These are phyloP conservation scores for Kazachstania bromeliacearum DNA, from an alignment of 805 yeast genomes.

Conservation along the genomic window DNA sequence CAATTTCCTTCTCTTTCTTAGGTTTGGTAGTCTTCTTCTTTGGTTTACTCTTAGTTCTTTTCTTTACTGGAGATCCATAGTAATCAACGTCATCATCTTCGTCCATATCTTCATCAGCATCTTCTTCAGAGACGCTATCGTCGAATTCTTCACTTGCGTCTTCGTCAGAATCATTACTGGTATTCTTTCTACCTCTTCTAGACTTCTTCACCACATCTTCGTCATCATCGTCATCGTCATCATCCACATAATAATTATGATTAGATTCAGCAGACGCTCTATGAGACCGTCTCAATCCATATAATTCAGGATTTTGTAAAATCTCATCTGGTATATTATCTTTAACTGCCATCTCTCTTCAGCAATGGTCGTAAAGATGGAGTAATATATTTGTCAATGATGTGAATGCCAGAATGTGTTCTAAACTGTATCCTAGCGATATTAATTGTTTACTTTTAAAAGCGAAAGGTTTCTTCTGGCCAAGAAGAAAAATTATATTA, in stretches of 20 bases:
- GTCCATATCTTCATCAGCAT: conserved; percentile 20
- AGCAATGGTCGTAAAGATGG: too few relatives aligned
- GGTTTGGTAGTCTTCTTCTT: conserved; percentile 14
- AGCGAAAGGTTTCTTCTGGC: too few relatives aligned
- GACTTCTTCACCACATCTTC: conserved; percentile 11
- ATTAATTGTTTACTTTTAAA: too few relatives aligned
- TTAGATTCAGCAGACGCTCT: conserved; percentile 41
- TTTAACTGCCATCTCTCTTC: conserved; percentile 9
- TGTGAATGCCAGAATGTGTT: too few relatives aligned
- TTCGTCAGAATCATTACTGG: conserved; percentile 17
- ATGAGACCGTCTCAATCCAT: conserved; percentile 70
- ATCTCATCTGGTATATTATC: conserved; percentile 44
- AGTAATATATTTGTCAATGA: too few relatives aligned
- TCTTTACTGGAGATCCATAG: conserved; percentile 11
- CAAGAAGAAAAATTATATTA: too few relatives aligned
- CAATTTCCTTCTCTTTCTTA: conserved; percentile 11
- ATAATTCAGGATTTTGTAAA: conserved; percentile 65
- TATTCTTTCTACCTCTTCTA: conserved; percentile 12
- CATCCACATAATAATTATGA: conserved; percentile 16
- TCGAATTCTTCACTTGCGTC: conserved; percentile 24
- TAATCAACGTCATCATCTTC: conserved; percentile 16
- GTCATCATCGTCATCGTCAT: conserved; percentile 27
- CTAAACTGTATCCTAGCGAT: too few relatives aligned
- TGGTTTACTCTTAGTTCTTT: conserved; percentile 9
- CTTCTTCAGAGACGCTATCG: conserved; percentile 14